These are phyloP conservation scores for Saksenaea vasiformis DNA, from an alignment of 371 early-diverging fungal species.

Conservation along the genomic window DNA sequence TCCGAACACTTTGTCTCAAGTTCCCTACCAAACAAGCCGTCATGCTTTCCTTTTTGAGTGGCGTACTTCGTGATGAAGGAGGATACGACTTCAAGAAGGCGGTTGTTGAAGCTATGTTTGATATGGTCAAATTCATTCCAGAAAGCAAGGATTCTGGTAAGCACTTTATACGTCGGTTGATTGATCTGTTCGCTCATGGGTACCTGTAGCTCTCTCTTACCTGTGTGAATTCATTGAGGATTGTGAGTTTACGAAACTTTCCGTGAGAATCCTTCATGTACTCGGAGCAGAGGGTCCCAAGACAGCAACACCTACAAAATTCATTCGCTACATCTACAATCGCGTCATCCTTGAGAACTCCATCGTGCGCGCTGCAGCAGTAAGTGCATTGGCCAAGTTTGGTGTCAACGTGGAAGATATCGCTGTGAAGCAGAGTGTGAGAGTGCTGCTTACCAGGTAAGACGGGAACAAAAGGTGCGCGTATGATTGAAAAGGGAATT, in stretches of 20 bases:
- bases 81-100: constrained; percentile 96
- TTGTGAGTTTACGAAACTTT: constrained; percentile 96
- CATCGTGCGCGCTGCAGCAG: constrained; percentile 97
- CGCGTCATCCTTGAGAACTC: constrained; percentile 97
- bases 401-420: constrained; percentile 81
- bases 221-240: constrained; percentile 99
- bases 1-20: constrained; percentile 92
- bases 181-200: neutral
- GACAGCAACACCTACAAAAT: constrained; percentile 88
- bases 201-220: constrained; percentile 77
- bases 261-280: constrained; percentile 93
- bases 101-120: constrained; percentile 96
- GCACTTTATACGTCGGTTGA: neutral
- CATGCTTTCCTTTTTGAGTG: constrained; percentile 91
- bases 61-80: constrained; percentile 95
- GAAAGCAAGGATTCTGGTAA: constrained; percentile 90
- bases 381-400: constrained; percentile 92
- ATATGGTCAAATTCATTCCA: constrained; percentile 90
- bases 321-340: constrained; percentile 98
- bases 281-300: constrained; percentile 95
- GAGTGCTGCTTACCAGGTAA: constrained; percentile 78
- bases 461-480: neutral
- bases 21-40: constrained; percentile 95
- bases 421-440: constrained; percentile 76
- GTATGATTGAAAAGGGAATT: neutral